These are phyloP conservation scores for Solanum pimpinellifolium DNA, from an alignment of 257 asterid species.

Conservation along the genomic window DNA sequence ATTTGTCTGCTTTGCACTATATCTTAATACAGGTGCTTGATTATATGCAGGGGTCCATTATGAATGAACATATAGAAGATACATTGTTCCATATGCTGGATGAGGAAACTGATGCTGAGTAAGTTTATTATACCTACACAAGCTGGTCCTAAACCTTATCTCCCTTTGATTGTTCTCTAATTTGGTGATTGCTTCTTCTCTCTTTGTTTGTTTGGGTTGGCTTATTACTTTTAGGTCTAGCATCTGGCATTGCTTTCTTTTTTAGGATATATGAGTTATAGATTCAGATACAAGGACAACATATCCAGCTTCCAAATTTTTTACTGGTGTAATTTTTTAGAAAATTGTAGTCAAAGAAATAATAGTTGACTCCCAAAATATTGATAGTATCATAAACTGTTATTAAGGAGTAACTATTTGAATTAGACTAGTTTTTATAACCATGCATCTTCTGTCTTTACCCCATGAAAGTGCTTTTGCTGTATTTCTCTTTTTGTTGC, in stretches of 20 bases:
- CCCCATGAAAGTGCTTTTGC: neutral
- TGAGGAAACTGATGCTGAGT: conserved; percentile 96
- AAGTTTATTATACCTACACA: conserved; percentile 23
- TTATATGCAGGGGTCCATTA: conserved; percentile 54
- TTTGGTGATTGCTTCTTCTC: neutral
- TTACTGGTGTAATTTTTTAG: neutral
- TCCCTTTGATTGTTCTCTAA: neutral
- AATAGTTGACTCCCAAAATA: neutral
- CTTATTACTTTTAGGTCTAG: neutral
- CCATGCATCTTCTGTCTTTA: neutral
- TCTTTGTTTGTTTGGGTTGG: neutral
- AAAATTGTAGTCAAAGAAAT: neutral
- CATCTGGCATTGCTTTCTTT: neutral
- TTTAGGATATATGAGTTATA: neutral
- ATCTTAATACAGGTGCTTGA: neutral
- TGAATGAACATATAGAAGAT: conserved; percentile 81
- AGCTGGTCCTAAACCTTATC: neutral
- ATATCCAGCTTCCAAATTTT: neutral
- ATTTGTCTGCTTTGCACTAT: neutral
- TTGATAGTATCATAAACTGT: neutral
- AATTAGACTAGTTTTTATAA: neutral
- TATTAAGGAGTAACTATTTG: neutral
- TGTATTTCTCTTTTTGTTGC: neutral
- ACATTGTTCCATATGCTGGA: conserved; percentile 94
- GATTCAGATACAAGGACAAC: neutral